phyloP scores from a whole-genome alignment of 352 stramenopile species.

The Phytophthora aleatoria region DNA sequence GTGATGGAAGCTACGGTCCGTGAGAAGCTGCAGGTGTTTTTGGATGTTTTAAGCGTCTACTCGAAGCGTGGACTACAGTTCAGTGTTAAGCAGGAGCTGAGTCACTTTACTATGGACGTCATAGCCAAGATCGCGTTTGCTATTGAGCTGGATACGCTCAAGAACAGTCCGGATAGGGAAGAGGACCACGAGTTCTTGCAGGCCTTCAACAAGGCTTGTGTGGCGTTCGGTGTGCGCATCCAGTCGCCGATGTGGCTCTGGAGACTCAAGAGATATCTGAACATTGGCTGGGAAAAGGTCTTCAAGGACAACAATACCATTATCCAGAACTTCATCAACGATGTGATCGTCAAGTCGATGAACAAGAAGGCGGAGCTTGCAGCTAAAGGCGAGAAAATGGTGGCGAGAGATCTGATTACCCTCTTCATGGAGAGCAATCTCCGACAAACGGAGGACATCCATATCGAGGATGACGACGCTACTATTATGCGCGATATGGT shows the following conservation, averaged over 20 bases:
- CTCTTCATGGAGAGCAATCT: slow-evolving; percentile 48
- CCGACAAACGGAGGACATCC: slow-evolving; percentile 27
- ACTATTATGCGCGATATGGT: slow-evolving; percentile 72
- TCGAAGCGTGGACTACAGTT: slow-evolving; percentile 21
- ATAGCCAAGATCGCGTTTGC: slow-evolving; percentile 66
- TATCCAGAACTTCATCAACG: slow-evolving; percentile 49
- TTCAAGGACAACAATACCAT: slow-evolving; percentile 41
- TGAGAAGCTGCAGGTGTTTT: slow-evolving; percentile 33
- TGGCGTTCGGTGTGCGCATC: slow-evolving; percentile 39
- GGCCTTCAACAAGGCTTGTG: slow-evolving; percentile 45
- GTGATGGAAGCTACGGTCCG: slow-evolving; percentile 47
- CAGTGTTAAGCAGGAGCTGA: slow-evolving; percentile 52
- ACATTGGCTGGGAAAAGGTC: slow-evolving; percentile 43
- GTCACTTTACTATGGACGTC: slow-evolving; percentile 66
- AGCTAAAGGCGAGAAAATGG: slow-evolving; percentile 40
- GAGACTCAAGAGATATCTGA: slow-evolving; percentile 36
- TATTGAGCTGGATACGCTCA: slow-evolving; percentile 48
- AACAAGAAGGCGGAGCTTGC: slow-evolving; percentile 49
- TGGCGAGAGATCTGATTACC: slow-evolving; percentile 52
- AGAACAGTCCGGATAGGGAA: slow-evolving; percentile 29
- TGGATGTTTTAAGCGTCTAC: slow-evolving; percentile 30
- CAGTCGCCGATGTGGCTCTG: slow-evolving; percentile 43
- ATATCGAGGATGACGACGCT: slow-evolving; percentile 35
- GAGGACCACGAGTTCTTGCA: slow-evolving; percentile 52
- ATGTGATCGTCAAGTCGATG: slow-evolving; percentile 56